A percentile compares a stretch with the other conserved stretches of the same genome.
Evolutionary conservation across 2,329 filamentous ascomycete genomes (phyloP).

Genomic region (Aspergillus novoparasiticus): DNA sequence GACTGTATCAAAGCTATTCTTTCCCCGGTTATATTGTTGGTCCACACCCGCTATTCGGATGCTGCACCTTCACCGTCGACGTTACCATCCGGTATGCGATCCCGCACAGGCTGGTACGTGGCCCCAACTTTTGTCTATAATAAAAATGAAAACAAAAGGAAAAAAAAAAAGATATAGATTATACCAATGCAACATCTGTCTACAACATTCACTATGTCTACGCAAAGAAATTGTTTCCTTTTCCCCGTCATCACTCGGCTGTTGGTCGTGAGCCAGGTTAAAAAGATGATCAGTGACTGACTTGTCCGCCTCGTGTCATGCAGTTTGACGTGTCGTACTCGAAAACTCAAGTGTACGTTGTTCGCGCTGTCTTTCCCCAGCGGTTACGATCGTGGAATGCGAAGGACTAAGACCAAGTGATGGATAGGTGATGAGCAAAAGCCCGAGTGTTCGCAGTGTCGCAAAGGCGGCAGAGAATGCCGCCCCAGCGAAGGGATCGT

Average conservation of each 20-base stretch:
- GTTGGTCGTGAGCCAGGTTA: neutral
- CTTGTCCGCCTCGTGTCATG: neutral
- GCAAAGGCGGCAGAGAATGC: conserved; percentile 63
- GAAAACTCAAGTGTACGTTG: conserved; percentile 63
- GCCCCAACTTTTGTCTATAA: neutral
- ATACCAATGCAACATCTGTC: neutral
- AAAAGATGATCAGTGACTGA: neutral
- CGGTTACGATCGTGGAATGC: neutral
- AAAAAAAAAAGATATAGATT: neutral
- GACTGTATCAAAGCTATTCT: conserved; percentile 12
- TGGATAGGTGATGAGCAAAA: conserved; percentile 57
- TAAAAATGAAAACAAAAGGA: neutral
- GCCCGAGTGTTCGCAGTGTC: conserved; percentile 63
- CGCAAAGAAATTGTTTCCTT: neutral
- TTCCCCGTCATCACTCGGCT: neutral
- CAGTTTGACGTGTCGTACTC: conserved; percentile 59
- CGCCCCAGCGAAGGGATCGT: conserved; percentile 64
- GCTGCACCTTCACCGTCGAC: conserved; percentile 28
- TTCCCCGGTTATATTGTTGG: conserved; percentile 7
- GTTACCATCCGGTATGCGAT: conserved; percentile 43
- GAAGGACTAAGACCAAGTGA: neutral
- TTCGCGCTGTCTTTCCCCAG: conserved; percentile 5
- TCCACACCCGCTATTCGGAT: conserved; percentile 22
- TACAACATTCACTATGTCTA: neutral
- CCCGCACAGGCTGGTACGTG: conserved; percentile 47